A percentile compares a stretch with the other conserved stretches of the same genome.
Conservation (phyloP, 1,139 yeast species). For the Hansenula sp. region DNA sequence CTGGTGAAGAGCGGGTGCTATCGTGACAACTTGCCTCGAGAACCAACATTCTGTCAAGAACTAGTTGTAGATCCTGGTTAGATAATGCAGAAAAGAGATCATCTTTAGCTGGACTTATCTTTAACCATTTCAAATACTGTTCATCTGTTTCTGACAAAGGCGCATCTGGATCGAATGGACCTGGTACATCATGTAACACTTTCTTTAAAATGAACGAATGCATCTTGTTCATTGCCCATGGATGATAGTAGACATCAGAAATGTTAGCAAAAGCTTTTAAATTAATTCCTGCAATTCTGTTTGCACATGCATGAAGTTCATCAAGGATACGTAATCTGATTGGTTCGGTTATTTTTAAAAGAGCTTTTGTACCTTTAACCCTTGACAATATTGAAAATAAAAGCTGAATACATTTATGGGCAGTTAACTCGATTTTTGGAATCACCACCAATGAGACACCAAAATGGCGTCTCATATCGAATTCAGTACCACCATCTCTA, state of each 20-base stretch:
- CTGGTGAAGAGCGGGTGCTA: neutral
- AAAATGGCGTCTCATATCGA: constrained; percentile 1
- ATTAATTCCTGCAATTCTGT: neutral
- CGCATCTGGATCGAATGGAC: neutral
- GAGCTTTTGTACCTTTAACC: neutral
- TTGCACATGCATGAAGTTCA: neutral
- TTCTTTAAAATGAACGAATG: neutral
- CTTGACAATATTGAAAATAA: constrained; percentile 4
- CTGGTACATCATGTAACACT: neutral
- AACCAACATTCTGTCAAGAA: neutral
- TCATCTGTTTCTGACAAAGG: neutral
- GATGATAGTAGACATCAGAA: constrained; percentile 4
- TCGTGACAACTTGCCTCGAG: neutral
- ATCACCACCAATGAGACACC: neutral
- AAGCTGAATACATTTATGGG: constrained; percentile 1
- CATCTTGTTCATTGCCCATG: constrained; percentile 5
- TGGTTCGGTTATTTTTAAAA: neutral
- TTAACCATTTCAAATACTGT: neutral
- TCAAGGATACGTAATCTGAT: neutral
- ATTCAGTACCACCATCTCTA: neutral
- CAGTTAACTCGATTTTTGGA: neutral
- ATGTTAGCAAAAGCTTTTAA: neutral
- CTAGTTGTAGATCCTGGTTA: neutral
- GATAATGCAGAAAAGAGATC: neutral
- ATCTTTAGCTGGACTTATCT: neutral